Base-by-base conservation (phyloP, 306 rosid species). In the Casuarina cunninghamiana region DNA sequence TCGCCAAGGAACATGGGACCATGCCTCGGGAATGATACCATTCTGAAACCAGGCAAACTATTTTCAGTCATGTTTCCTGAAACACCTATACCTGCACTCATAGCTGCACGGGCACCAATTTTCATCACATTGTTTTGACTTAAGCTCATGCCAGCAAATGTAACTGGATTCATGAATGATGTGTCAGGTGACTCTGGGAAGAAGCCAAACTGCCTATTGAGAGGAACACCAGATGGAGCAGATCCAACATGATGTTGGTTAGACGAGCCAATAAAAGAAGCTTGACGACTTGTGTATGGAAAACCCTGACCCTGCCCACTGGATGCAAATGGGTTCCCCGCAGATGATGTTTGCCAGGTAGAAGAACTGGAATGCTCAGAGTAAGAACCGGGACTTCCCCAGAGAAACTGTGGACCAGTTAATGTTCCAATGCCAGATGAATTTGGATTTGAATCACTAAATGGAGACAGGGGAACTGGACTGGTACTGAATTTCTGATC, bases 391-490 rank as follows among this genome's bases (percentile, higher is more conserved):
- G 97, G 91, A 76, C 91, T 91, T 79, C 98, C 98, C 98, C 98
- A 94, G 48, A 91, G 98, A 87, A 94, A 94, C 84, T 94, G 97
- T 65, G 93, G 94, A 84, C 97, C 96, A 58, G 96, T 87, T 77
- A 94, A 75, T 17, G 96, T 94, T 67, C 96, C 98, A 71, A 91
- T 79, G 69, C 88, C 83, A 45, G 97, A 85, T 75, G 91, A 82
- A 86, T 78, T 86, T 51, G 92, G 88, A 65, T 67, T 87, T 48
- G 87, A 72, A 49, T 87, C 96, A 1, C 90, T 88, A 76, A 82
- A 85, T 68, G 91, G 82, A 77, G 86, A 87, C 78, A 78, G 65
- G 48, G 93, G 88, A 84, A 91, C 87, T 19, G 94, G 86, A 85
- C 88, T 86, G 68, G 94, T 78, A 54, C 83, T 89, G 76, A 80